These are phyloP conservation scores for Phytophthora foliorum DNA, from an alignment of 352 stramenopile genomes.

Conservation along the genomic window DNA sequence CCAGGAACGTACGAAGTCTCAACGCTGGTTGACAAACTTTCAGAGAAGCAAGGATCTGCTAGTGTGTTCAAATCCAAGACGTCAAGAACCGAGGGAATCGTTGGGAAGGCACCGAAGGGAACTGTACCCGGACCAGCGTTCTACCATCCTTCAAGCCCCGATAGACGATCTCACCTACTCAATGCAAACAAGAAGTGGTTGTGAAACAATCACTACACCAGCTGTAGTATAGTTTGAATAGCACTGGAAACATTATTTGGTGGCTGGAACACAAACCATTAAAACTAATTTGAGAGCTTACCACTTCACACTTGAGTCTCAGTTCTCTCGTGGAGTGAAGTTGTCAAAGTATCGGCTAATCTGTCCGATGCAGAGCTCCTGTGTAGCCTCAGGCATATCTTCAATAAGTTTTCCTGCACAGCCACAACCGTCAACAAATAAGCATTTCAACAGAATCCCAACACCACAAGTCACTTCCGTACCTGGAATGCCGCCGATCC, in stretches of 20 bases:
- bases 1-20: conserved; percentile 65
- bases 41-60: conserved; percentile 33
- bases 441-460: conserved; percentile 5
- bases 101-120: conserved; percentile 19
- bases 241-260: not conserved
- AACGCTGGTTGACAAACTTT: conserved; percentile 32
- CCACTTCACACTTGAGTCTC: conserved; percentile 1
- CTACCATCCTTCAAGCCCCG: conserved; percentile 64
- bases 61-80: conserved; percentile 58
- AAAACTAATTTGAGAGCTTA: not conserved
- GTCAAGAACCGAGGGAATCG: conserved; percentile 33
- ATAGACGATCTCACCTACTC: conserved; percentile 73
- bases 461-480: conserved; percentile 4
- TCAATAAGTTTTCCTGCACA: conserved; percentile 67
- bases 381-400: conserved; percentile 87
- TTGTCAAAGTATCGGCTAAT: conserved; percentile 90
- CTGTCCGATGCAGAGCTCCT: conserved; percentile 72
- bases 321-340: conserved; percentile 64
- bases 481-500: conserved; percentile 80
- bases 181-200: conserved; percentile 89
- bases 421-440: conserved; percentile 1
- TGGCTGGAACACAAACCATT: not conserved
- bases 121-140: conserved; percentile 67
- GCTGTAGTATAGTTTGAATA: not conserved
- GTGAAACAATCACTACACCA: conserved; percentile 27